Evolutionary conservation across 345 rosid species (phyloP), one percentile per base, ranked within the genome.

Genomic region (Syzygium aromaticum): DNA sequence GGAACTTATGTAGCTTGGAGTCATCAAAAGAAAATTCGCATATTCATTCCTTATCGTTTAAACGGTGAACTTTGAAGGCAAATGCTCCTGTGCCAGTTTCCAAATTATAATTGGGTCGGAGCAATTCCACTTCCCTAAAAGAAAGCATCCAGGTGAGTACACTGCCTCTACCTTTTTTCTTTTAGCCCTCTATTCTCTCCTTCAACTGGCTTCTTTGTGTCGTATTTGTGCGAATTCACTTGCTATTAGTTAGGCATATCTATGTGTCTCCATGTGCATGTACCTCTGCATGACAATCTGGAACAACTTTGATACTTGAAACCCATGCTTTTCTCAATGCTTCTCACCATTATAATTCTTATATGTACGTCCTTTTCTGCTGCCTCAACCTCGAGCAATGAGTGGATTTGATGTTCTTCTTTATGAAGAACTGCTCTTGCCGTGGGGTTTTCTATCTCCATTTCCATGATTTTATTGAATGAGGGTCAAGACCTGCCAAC

Each of bases 1-100:
- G 7, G 96, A 97, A 89, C 85, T 96, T 87, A 96, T 97, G 98
- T 97, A 95, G 92, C 27, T 77, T 85, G 78, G 49, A 84, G 84
- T 77, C 54, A 64, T n/a, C 85, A 54, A 6, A 23, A 43, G 27
- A 53, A 19, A 21, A 52, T 2, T n/a, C 46, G 59, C 86, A 84
- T 49, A 38, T 19, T 38, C 27, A 38, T 73, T 84, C 59, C 46
- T 12, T 43, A 52, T 54, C 51, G 1, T n/a, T 28, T 84, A 43
- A 84, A 38, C 9, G 49, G 19, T 53, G 86, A 28, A 43, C 51
- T 19, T 54, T 57, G 51, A 52, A 43, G 54, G 46, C 33, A 27
- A 43, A 46, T 86, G 80, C 40, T 52, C 51, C 19, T 6, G 21
- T 21, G 27, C 56, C 67, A 38, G 84, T 28, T 46, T 49, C 80